Conservation (phyloP, 495 filamentous ascomycete genomes). For the Saxispiralis lemnorum region DNA sequence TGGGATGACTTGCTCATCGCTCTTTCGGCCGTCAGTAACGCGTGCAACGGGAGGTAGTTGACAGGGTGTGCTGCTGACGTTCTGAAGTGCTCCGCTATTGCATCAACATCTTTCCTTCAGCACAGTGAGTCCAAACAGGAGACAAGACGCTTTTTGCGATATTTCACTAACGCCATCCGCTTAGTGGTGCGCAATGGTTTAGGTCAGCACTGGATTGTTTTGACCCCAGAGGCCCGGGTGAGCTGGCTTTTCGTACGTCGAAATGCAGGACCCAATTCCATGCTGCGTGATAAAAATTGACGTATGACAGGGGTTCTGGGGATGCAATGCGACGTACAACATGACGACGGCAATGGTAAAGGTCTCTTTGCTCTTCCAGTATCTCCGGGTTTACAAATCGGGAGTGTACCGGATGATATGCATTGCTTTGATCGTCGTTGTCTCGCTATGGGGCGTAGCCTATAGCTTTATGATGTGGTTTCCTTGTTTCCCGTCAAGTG, state of each 20-base stretch:
- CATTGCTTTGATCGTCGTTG: not conserved
- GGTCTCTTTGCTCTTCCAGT: slow-evolving; percentile 10
- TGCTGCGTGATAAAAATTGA: not conserved
- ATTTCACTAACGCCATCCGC: too few relatives aligned
- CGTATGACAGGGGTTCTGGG: slow-evolving; percentile 1
- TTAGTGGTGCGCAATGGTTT: not conserved
- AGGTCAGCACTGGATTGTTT: not conserved
- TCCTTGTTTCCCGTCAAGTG: slow-evolving; percentile 5
- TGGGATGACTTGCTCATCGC: slow-evolving; percentile 10
- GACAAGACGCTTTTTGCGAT: too few relatives aligned
- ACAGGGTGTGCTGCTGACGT: too few relatives aligned
- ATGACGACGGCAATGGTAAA: slow-evolving; percentile 3
- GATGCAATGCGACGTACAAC: not conserved
- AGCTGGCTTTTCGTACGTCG: not conserved
- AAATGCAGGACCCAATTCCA: too few relatives aligned
- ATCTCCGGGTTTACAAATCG: slow-evolving; percentile 6
- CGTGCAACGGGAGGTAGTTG: not conserved
- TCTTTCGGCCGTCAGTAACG: slow-evolving; percentile 3
- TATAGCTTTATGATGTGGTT: slow-evolving; percentile 2
- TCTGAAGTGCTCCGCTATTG: too few relatives aligned
- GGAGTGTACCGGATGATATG: slow-evolving; percentile 1
- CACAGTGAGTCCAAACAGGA: too few relatives aligned
- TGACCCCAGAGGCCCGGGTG: not conserved
- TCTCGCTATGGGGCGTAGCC: slow-evolving; percentile 6
- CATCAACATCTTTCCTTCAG: too few relatives aligned